Conservation (phyloP, 179 eudicot species). For the Dionaea muscipula region DNA sequence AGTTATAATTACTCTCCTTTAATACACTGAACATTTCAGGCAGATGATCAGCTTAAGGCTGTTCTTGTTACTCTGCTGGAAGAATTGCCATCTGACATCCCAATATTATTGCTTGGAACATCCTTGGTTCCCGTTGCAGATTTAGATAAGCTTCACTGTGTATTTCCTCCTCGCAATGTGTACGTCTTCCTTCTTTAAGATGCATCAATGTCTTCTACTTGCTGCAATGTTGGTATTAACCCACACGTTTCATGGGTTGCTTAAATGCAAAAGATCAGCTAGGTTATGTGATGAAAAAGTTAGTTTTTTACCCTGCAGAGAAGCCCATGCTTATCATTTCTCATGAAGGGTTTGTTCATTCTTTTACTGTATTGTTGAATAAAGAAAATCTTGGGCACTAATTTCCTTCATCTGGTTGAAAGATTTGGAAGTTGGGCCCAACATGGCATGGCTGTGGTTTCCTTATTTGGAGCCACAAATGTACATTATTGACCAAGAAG, state of each 20-base stretch:
- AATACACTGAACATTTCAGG: conserved; percentile 34
- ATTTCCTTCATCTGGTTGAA: too few relatives aligned
- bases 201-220: neutral
- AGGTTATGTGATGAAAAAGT: too few relatives aligned
- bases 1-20: neutral
- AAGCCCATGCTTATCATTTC: too few relatives aligned
- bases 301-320: too few relatives aligned
- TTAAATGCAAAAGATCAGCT: too few relatives aligned
- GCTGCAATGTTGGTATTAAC: too few relatives aligned
- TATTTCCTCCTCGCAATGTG: conserved; percentile 60
- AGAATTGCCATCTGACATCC: conserved; percentile 85
- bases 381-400: too few relatives aligned
- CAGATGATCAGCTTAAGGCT: conserved; percentile 90
- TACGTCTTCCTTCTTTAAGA: conserved; percentile 24
- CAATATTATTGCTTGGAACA: conserved; percentile 77
- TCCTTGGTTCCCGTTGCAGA: conserved; percentile 44
- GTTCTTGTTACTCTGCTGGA: conserved; percentile 73
- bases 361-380: too few relatives aligned
- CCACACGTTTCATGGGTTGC: too few relatives aligned
- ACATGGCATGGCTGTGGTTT: neutral
- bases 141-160: conserved; percentile 27
- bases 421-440: too few relatives aligned
- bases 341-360: too few relatives aligned
- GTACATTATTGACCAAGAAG: neutral
- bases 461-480: neutral